Evolutionary conservation across 805 yeast species (phyloP), one percentile per base, ranked within the genome.

Genomic region (Candida ulmi): DNA sequence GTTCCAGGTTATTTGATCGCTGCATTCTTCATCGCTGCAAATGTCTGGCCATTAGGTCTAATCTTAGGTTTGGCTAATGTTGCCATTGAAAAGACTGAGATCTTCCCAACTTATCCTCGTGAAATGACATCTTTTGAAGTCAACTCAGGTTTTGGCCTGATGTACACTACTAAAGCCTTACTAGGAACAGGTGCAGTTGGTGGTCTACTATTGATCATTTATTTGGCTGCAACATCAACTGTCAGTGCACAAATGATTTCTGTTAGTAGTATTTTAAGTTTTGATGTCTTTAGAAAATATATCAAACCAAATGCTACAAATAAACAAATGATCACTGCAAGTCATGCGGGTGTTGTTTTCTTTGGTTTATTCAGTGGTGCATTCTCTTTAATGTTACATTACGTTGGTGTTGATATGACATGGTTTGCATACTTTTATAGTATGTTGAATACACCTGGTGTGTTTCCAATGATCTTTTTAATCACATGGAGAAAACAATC

Each of bases 121-220:
- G 46, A 34, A 30, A 54, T 72, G 54, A 54, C 65, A 6, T 37
- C 52, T 1, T 55, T 43, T 5, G 69, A 71, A 42, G 65, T 70
- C 25, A 55, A 55, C 37, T 60, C 62, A 2, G 69, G 69, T 8
- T 40, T 66, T 44, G 64, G 66, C 5, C 54, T 66, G 12, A 48
- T 59, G 12, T 60, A 58, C 41, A 66, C 62, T 4, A 41, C 60
- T 38, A 54, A 73, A 13, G 85, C 88, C 39, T 45, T 67, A 8
- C 50, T 66, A n/a, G 72, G 72, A 15, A 71, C 68, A 13, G 66
- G 67, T 18, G 69, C 60, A 11, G 62, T 63, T 11, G 69, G 61
- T 3, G 53, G 62, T 32, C 38, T 62, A 13, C 61, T 66, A 58
- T 40, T 67, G 6, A 54, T 61, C 61, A 23, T 60, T 52, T 68